phyloP scores from a whole-genome alignment of 2,329 filamentous ascomycete genomes.

The Albifimbria verrucaria region DNA sequence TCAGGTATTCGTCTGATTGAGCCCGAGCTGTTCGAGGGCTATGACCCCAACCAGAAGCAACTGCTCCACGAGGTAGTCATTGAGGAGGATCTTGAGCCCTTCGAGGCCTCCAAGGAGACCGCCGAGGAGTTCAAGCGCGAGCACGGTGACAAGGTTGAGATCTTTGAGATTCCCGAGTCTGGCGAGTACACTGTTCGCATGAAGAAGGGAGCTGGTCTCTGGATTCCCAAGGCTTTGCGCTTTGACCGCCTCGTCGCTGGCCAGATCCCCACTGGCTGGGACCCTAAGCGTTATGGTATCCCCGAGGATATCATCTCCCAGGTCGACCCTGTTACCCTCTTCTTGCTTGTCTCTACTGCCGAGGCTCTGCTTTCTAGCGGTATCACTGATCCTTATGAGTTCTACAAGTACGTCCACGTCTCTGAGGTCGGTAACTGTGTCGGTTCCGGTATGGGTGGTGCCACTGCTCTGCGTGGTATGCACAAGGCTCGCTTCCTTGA shows the following conservation, averaged over 20 bases:
- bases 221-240: conserved; percentile 94
- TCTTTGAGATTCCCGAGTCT: conserved; percentile 90
- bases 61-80: conserved; percentile 97
- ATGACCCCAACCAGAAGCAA: conserved; percentile 98
- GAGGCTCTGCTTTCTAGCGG: conserved; percentile 88
- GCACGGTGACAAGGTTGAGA: conserved; percentile 95
- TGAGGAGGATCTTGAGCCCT: conserved; percentile 93
- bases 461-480: conserved; percentile 89
- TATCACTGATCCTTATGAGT: conserved; percentile 98
- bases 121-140: conserved; percentile 96
- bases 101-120: conserved; percentile 95
- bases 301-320: conserved; percentile 97
- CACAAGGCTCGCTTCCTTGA: conserved; percentile 97
- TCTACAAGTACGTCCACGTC: conserved; percentile 99
- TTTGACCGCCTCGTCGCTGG: conserved; percentile 97
- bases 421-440: conserved; percentile 98
- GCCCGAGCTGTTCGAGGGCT: conserved; percentile 93
- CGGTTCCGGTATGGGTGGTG: conserved; percentile 97
- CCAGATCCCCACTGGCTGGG: conserved; percentile 95
- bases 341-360: conserved; percentile 88
- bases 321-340: conserved; percentile 94
- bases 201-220: conserved; percentile 90
- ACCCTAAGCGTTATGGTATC: conserved; percentile 92
- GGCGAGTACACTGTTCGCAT: conserved; percentile 93
- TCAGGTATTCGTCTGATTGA: conserved; percentile 97